Percentiles rank a stretch among this genome's conserved stretches.
Conservation (phyloP, 1,139 yeast genomes). For the Taphrina wiesneri region DNA sequence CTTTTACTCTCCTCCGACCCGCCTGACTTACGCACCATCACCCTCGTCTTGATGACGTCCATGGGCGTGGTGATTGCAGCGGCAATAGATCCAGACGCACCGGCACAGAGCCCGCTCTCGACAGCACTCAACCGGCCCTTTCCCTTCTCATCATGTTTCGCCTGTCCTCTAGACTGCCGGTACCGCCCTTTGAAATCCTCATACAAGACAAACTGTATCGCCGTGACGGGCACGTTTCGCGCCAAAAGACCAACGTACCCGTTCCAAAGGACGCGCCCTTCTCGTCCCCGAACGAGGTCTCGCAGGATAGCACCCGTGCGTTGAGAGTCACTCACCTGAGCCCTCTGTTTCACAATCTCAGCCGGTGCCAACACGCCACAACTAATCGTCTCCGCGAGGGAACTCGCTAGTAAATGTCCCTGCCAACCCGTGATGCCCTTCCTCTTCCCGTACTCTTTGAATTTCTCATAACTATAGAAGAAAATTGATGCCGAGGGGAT, state of each 20-base stretch:
- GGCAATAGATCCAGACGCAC: conserved; percentile 84
- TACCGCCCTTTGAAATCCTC: conserved; percentile 66
- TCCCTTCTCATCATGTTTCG: neutral
- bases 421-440: conserved; percentile 7
- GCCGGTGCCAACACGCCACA: conserved; percentile 95
- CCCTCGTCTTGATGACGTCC: conserved; percentile 86
- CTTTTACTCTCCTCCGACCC: conserved; percentile 46
- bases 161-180: neutral
- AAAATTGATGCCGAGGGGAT: conserved; percentile 58
- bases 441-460: neutral
- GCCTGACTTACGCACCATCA: conserved; percentile 54
- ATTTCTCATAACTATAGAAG: conserved; percentile 32
- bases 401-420: conserved; percentile 29
- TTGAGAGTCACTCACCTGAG: conserved; percentile 70
- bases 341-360: conserved; percentile 90
- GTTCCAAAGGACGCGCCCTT: conserved; percentile 78
- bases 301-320: conserved; percentile 64
- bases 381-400: conserved; percentile 44
- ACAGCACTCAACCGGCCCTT: conserved; percentile 60
- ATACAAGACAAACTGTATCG: conserved; percentile 90
- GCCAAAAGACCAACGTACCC: conserved; percentile 91
- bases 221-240: conserved; percentile 94
- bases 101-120: conserved; percentile 69
- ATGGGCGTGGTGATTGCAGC: conserved; percentile 93
- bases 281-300: conserved; percentile 47